Base-by-base conservation (phyloP, 164 flowering plant genomes). In the Vitis rotundifolia region DNA sequence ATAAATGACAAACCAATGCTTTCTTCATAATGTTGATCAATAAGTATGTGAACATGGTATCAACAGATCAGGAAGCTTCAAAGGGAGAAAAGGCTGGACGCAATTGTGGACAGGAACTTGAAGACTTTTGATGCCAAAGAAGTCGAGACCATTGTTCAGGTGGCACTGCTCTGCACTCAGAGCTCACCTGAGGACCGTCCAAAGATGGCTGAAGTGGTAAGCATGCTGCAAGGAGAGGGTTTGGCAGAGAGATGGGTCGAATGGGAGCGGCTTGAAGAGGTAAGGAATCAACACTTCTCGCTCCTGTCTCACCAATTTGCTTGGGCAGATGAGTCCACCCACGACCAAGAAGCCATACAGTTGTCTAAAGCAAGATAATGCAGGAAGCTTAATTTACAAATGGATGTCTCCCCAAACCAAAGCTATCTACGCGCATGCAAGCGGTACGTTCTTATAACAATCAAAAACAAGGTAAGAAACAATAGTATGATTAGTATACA, bases 111-210 rank as follows among this genome's bases (percentile, higher is more conserved):
- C 68, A 63, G 78, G 66, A 87, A 86, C 72, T 67, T 91, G 83
- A 79, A 76, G 64, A 76, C 49, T 15, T 89, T 87, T 65, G 85
- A 86, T 68, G 76, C 78, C 9, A 81, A 80, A 73, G 98, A 91
- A 86, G 95, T 89, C 1, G 93, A 90, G 77, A 83, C 78, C 9
- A 72, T 91, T 8, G 73, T 93, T 16, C 89, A 86, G 68, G 91
- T 93, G 31, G 97, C 98, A 57, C 70, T 93, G 73, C 84, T 93
- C 9, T 93, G 98, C 88, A 90, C 95, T n/a, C 98, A 93, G 71
- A 77, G 82, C 79, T 80, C 81, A 44, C 97, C 97, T 0, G 97
- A 91, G 70, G 87, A 89, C 47, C 91, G 98, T 22, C 98, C 98
- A 15, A 85, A 69, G 53, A 93, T 93, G 97, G 70, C 85, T 49